Percentiles rank a stretch among this genome's conserved stretches.
phyloP scores from a whole-genome alignment of 805 yeast genomes.

The Starmerella potacharoeniae region DNA sequence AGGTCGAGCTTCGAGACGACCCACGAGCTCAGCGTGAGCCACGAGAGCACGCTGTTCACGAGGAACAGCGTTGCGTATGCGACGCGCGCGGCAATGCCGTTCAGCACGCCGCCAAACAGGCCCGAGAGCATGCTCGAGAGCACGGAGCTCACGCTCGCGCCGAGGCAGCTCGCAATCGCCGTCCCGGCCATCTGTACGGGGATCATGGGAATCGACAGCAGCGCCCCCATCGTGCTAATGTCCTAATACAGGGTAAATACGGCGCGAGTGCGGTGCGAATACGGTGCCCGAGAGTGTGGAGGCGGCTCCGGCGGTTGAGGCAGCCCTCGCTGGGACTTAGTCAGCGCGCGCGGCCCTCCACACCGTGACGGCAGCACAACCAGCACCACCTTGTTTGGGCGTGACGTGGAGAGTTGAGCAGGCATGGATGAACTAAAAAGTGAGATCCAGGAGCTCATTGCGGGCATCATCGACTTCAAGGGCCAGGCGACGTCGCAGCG shows the following conservation, averaged over 20 bases:
- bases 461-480: slow-evolving; percentile 23
- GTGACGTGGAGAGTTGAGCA: too few species aligned
- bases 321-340: too few species aligned
- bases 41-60: slow-evolving; percentile 69
- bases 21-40: slow-evolving; percentile 84
- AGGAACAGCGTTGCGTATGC: slow-evolving; percentile 72
- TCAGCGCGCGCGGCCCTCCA: background rate
- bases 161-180: slow-evolving; percentile 59
- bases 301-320: too few species aligned
- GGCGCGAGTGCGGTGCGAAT: too few species aligned
- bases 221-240: slow-evolving; percentile 30
- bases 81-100: slow-evolving; percentile 73
- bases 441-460: slow-evolving; percentile 9
- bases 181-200: slow-evolving; percentile 57
- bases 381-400: too few species aligned
- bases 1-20: slow-evolving; percentile 61
- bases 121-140: slow-evolving; percentile 35
- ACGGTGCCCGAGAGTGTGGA: too few species aligned
- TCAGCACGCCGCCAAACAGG: slow-evolving; percentile 43
- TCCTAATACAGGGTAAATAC: too few species aligned
- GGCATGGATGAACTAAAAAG: slow-evolving; percentile 17
- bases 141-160: slow-evolving; percentile 69
- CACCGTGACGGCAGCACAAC: background rate
- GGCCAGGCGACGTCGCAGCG: slow-evolving; percentile 20
- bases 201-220: slow-evolving; percentile 35